Evolutionary conservation across 2,329 filamentous ascomycete species (phyloP).

Genomic region (Ploettnerulaceae sp.): DNA sequence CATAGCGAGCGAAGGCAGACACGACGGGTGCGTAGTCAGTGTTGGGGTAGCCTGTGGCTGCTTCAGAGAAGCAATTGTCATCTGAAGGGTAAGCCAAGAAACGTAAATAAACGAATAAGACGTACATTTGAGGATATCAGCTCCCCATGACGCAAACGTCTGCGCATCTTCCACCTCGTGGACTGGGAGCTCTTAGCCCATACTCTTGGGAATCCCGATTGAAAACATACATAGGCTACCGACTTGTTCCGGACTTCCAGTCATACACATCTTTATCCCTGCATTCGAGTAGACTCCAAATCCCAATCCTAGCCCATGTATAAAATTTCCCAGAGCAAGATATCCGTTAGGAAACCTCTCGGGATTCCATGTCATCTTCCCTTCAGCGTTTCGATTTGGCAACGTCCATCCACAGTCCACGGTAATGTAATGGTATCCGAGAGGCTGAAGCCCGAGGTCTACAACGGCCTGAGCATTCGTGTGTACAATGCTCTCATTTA

Average conservation of each 20-base stretch:
- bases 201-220: not conserved
- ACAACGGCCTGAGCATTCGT: conserved; percentile 44
- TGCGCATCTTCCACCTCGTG: conserved; percentile 26
- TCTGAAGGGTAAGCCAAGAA: conserved; percentile 18
- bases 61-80: conserved; percentile 36
- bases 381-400: conserved; percentile 31
- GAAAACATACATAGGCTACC: conserved; percentile 28
- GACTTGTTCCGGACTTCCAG: conserved; percentile 24
- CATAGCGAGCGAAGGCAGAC: conserved; percentile 34
- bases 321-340: conserved; percentile 38
- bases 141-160: conserved; percentile 32
- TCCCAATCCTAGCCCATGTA: conserved; percentile 37
- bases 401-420: conserved; percentile 48
- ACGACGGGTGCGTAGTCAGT: conserved; percentile 33
- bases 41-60: conserved; percentile 35
- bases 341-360: conserved; percentile 40
- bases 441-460: conserved; percentile 39
- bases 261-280: conserved; percentile 33
- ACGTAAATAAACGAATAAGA: conserved; percentile 11
- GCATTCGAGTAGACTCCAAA: conserved; percentile 43
- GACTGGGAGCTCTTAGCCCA: conserved; percentile 10
- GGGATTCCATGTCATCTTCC: conserved; percentile 40
- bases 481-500: conserved; percentile 42
- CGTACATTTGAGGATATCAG: conserved; percentile 41
- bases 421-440: conserved; percentile 46